These are phyloP conservation scores for Suillus bovinus DNA, from an alignment of 768 basidiomycete species.

Conservation along the genomic window DNA sequence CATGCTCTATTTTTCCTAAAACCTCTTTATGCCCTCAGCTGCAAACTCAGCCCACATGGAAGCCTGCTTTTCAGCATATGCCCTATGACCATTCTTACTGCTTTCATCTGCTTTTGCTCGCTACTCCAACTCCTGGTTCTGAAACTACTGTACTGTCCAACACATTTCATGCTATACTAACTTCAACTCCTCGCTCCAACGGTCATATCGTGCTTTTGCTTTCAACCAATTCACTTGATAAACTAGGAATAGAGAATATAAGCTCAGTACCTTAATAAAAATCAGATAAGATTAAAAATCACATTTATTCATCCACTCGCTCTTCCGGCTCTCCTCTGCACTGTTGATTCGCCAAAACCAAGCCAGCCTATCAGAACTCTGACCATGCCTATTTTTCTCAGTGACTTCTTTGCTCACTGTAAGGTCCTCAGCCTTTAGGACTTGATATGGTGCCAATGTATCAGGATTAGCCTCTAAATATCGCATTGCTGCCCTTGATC, in stretches of 20 bases:
- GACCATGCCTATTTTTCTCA: constrained; percentile 12
- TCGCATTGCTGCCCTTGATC: background rate
- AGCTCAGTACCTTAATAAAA: background rate
- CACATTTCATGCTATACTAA: constrained; percentile 21
- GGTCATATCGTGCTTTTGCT: constrained; percentile 17
- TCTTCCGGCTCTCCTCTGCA: background rate
- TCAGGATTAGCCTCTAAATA: background rate
- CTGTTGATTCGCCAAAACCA: constrained; percentile 7
- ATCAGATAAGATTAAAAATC: background rate
- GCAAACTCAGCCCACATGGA: background rate
- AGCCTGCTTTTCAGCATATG: background rate
- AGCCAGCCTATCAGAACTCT: constrained; percentile 8
- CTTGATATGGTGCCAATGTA: background rate
- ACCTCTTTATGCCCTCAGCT: background rate
- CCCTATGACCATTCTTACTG: background rate
- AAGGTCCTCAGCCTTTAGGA: constrained; percentile 7
- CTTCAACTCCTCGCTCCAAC: constrained; percentile 22
- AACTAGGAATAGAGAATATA: background rate
- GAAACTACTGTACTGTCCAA: constrained; percentile 19
- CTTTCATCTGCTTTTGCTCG: background rate
- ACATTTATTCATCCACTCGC: constrained; percentile 5
- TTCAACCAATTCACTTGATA: constrained; percentile 11
- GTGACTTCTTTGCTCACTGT: constrained; percentile 12
- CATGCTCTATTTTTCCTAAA: background rate
- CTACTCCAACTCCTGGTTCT: background rate